phyloP scores from a whole-genome alignment of 116 monocot genomes.

The Cymodocea nodosa region DNA sequence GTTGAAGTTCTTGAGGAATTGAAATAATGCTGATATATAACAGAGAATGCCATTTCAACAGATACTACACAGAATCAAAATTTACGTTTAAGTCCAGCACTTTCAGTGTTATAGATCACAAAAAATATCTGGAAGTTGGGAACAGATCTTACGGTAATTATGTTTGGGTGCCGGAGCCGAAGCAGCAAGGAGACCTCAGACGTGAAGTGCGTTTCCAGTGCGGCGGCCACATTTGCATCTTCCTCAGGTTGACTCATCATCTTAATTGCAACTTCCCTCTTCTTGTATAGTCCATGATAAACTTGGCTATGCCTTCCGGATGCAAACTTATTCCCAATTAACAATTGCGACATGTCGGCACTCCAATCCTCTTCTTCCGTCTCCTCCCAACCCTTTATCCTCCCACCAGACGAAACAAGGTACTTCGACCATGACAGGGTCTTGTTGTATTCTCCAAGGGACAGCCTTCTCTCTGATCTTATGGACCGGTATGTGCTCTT shows the following conservation, averaged over 20 bases:
- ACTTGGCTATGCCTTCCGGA: slow-evolving; percentile 75
- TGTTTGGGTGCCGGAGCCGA: slow-evolving; percentile 71
- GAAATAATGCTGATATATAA: no score
- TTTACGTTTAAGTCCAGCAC: no score
- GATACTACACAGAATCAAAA: no score
- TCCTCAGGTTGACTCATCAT: slow-evolving; percentile 89
- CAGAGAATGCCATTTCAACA: no score
- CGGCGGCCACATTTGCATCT: slow-evolving; percentile 38
- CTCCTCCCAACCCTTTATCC: slow-evolving; percentile 46
- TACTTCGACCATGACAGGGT: slow-evolving; percentile 88
- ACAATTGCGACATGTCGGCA: slow-evolving; percentile 77
- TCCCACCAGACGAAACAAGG: slow-evolving; percentile 61
- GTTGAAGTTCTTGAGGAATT: no score
- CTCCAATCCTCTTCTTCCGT: slow-evolving; percentile 78
- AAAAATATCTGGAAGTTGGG: not conserved
- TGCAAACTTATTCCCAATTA: slow-evolving; percentile 74
- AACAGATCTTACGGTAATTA: slow-evolving; percentile 44
- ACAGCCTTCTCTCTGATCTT: slow-evolving; percentile 43
- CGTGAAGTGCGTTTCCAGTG: slow-evolving; percentile 67
- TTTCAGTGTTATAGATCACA: no score
- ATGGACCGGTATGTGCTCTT: slow-evolving; percentile 1
- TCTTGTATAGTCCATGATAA: slow-evolving; percentile 67
- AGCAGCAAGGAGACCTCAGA: slow-evolving; percentile 65
- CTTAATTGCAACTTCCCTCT: slow-evolving; percentile 79
- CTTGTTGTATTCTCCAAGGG: slow-evolving; percentile 69